Conservation (phyloP, 176 grass and related monocot species). For the Coix lacrymajobi region DNA sequence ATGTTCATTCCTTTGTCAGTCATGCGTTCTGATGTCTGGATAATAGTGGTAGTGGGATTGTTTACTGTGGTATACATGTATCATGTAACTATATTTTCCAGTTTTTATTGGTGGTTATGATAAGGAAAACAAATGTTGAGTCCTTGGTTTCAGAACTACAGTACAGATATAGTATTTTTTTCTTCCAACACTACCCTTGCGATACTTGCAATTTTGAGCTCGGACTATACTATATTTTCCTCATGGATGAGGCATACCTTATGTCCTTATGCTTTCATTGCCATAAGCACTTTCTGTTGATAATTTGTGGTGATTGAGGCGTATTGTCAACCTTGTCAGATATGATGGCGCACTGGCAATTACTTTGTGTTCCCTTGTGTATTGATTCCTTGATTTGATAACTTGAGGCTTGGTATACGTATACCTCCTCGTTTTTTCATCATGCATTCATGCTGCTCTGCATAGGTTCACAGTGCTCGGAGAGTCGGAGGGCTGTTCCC, state of each 20-base stretch:
- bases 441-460: neutral
- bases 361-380: neutral
- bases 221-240: neutral
- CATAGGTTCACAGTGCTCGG: neutral
- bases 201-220: neutral
- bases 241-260: no score
- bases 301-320: slow-evolving; percentile 26
- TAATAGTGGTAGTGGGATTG: neutral
- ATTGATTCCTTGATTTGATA: neutral
- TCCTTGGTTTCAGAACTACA: neutral
- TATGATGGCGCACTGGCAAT: neutral
- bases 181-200: neutral
- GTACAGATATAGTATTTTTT: neutral
- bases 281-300: neutral
- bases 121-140: neutral
- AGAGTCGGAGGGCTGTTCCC: no score
- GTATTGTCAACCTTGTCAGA: neutral
- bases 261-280: neutral
- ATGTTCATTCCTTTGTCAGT: neutral
- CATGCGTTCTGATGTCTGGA: neutral
- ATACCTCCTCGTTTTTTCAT: no score
- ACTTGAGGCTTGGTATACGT: neutral
- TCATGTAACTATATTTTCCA: neutral
- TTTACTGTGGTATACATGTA: neutral
- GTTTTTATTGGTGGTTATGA: neutral